Evolutionary conservation across 2,329 filamentous ascomycete genomes (phyloP).

Genomic region (Cercospora sp.): DNA sequence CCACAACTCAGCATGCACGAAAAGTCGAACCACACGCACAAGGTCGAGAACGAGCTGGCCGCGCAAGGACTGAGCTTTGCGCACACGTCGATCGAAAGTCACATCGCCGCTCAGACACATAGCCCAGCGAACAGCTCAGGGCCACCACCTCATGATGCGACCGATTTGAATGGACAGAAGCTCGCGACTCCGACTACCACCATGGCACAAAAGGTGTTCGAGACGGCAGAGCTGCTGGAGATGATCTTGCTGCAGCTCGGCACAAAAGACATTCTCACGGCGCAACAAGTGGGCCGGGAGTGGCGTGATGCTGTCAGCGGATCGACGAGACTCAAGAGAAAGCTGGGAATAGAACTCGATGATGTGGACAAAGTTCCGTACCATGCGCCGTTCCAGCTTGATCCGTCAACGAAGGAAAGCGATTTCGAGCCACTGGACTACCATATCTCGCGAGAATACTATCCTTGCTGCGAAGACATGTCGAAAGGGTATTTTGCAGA

Average conservation of each 20-base stretch:
- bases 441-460: too few species aligned
- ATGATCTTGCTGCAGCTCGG: neutral
- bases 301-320: neutral
- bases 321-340: neutral
- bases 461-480: too few species aligned
- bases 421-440: too few species aligned
- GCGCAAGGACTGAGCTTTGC: neutral
- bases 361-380: neutral
- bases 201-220: neutral
- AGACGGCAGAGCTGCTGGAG: neutral
- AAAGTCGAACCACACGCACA: neutral
- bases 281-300: neutral
- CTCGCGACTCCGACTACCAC: neutral
- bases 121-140: neutral
- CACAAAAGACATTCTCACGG: neutral
- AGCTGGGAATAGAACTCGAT: neutral
- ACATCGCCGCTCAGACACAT: neutral
- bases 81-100: neutral
- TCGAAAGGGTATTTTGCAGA: too few species aligned
- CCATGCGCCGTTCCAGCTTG: neutral
- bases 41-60: neutral
- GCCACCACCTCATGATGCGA: neutral
- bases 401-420: neutral
- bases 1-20: neutral
- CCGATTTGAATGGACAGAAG: neutral